Evolutionary conservation across 352 stramenopile genomes (phyloP).

Genomic region (Elongisporangium undulatum): DNA sequence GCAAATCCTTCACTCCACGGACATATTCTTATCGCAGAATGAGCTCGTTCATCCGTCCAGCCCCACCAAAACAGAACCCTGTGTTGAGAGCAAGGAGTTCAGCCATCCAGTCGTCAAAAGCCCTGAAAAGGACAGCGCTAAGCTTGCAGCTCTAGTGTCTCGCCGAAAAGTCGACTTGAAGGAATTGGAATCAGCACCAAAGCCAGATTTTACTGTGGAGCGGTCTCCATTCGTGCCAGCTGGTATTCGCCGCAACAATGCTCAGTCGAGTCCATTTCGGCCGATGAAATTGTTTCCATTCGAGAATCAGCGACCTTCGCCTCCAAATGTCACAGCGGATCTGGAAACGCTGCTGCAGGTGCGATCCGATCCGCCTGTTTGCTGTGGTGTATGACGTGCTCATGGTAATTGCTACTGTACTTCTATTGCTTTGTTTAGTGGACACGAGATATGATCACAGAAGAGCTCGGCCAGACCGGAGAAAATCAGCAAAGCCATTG

Average conservation of each 20-base stretch:
- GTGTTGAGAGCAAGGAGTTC: not conserved
- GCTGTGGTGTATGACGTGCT: not conserved
- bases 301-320: not conserved
- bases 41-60: not conserved
- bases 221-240: not conserved
- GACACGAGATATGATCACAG: not conserved
- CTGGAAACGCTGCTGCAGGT: constrained; percentile 1
- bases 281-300: constrained; percentile 1
- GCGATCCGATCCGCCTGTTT: not conserved
- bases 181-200: not conserved
- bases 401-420: not conserved
- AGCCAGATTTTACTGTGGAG: not conserved
- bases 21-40: not conserved
- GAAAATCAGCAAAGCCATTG: not conserved
- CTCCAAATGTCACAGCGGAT: not conserved
- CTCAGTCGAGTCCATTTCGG: not conserved
- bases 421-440: not conserved
- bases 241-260: not conserved
- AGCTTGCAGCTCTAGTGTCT: not conserved
- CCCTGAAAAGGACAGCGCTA: not conserved
- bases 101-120: not conserved
- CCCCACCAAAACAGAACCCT: not conserved
- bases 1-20: not conserved
- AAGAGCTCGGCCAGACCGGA: not conserved
- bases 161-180: not conserved